Percentiles rank a stretch among this genome's conserved stretches.
Evolutionary conservation across 495 filamentous ascomycete species (phyloP).

Genomic region (Echria macrotheca): DNA sequence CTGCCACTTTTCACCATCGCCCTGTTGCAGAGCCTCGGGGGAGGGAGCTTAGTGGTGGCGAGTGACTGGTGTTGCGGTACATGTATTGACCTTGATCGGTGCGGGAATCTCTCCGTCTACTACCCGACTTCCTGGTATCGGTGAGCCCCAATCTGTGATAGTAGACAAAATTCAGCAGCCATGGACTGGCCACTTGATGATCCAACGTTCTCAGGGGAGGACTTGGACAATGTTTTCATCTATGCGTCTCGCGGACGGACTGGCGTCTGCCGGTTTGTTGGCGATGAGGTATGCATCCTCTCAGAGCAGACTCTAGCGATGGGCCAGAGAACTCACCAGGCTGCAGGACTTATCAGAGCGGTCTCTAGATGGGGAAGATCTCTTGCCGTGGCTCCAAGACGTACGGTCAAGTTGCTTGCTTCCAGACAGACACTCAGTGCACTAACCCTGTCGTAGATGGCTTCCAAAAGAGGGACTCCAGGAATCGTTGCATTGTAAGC

Average conservation of each 20-base stretch:
- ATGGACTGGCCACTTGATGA: constrained; percentile 2
- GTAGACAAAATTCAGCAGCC: background rate
- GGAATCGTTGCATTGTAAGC: background rate
- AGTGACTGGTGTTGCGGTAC: background rate
- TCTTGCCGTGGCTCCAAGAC: background rate
- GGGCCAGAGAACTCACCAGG: background rate
- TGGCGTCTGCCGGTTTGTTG: background rate
- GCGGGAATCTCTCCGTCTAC: background rate
- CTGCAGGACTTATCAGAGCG: background rate
- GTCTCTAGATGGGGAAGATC: background rate
- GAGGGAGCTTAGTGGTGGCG: background rate
- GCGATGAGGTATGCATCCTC: background rate
- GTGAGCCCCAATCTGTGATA: background rate
- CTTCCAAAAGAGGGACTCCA: background rate
- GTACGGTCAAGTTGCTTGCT: background rate
- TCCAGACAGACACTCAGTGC: background rate
- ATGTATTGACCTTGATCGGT: background rate
- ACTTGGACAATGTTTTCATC: background rate
- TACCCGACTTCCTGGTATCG: background rate
- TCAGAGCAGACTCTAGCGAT: too few relatives aligned
- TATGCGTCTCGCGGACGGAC: background rate
- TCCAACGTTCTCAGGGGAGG: background rate
- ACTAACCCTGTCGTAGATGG: background rate
- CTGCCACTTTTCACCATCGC: background rate
- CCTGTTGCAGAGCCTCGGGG: background rate